Evolutionary conservation across 1,284 basidiomycete genomes (phyloP).

Genomic region (Cystobasidium sp.): DNA sequence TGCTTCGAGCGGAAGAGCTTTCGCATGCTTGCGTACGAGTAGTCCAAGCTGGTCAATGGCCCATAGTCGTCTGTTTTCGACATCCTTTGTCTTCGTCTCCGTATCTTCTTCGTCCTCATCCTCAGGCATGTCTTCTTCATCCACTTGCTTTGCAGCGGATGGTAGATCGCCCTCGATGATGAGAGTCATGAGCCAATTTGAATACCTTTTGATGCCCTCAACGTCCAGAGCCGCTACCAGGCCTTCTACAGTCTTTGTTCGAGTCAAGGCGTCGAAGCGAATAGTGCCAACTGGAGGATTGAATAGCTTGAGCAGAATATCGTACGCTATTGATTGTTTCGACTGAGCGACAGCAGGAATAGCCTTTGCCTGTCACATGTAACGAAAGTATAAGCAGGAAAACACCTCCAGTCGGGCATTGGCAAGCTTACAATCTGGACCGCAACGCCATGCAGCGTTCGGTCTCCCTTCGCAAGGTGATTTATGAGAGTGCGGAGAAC

Average conservation of each 20-base stretch:
- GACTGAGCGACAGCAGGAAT: constrained; percentile 75
- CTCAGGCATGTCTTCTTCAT: constrained; percentile 59
- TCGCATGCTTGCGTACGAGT: constrained; percentile 75
- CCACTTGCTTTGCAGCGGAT: background rate
- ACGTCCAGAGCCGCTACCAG: constrained; percentile 77
- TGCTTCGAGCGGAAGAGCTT: background rate
- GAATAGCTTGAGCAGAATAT: constrained; percentile 65
- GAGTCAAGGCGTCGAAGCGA: constrained; percentile 89
- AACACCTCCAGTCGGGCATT: constrained; percentile 27
- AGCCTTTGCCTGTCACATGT: constrained; percentile 62
- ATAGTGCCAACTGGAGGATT: constrained; percentile 64
- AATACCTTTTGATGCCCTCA: constrained; percentile 77
- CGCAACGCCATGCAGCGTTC: constrained; percentile 86
- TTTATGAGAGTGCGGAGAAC: constrained; percentile 98
- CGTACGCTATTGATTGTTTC: constrained; percentile 79
- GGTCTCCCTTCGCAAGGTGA: constrained; percentile 83
- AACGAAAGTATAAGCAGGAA: constrained; percentile 16
- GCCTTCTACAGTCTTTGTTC: constrained; percentile 88
- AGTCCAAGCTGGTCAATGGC: constrained; percentile 82
- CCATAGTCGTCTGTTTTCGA: constrained; percentile 67
- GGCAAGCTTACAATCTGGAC: constrained; percentile 66
- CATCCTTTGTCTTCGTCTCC: constrained; percentile 52
- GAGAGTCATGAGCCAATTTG: constrained; percentile 71
- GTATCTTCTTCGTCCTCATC: constrained; percentile 62
- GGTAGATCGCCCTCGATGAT: constrained; percentile 54